Percentiles rank a stretch among this genome's conserved stretches.
phyloP scores from a whole-genome alignment of 495 filamentous ascomycete genomes.

The Lophiostoma macrostomum region DNA sequence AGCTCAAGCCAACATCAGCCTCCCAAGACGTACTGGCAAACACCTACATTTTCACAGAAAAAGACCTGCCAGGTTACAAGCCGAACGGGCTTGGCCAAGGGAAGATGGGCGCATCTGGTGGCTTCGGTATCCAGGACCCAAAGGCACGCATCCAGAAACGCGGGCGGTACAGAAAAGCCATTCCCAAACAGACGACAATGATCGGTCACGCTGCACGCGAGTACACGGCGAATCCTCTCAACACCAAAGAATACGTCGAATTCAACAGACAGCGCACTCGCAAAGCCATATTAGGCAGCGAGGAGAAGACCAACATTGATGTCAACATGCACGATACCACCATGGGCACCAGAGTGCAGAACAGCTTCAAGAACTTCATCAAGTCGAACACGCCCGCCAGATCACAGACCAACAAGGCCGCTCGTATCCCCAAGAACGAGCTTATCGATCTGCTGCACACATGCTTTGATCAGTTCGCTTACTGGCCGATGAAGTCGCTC shows the following conservation, averaged over 20 bases:
- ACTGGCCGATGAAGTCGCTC: conserved; percentile 85
- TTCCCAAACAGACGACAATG: conserved; percentile 84
- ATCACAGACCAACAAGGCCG: conserved; percentile 65
- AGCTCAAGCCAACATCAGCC: conserved; percentile 35
- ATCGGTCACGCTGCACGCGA: conserved; percentile 71
- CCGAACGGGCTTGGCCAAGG: conserved; percentile 20
- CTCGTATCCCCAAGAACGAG: conserved; percentile 81
- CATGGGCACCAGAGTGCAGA: background rate
- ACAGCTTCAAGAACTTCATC: conserved; percentile 26
- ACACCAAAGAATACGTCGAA: conserved; percentile 66
- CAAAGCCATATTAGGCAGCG: conserved; percentile 39
- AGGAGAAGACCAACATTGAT: conserved; percentile 26
- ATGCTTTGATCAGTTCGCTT: conserved; percentile 77
- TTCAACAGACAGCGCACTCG: conserved; percentile 59
- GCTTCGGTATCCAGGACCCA: conserved; percentile 20
- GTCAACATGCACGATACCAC: conserved; percentile 7
- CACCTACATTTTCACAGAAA: conserved; percentile 86
- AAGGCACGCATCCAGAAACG: conserved; percentile 29
- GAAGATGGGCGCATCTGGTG: background rate
- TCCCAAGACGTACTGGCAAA: conserved; percentile 53
- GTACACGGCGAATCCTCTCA: conserved; percentile 69
- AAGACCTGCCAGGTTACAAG: conserved; percentile 74
- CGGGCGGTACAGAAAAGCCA: conserved; percentile 37
- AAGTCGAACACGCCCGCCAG: background rate
- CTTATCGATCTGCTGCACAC: conserved; percentile 78